phyloP scores from a whole-genome alignment of 2,329 filamentous ascomycete species.

The Arachnopeziza araneosa region DNA sequence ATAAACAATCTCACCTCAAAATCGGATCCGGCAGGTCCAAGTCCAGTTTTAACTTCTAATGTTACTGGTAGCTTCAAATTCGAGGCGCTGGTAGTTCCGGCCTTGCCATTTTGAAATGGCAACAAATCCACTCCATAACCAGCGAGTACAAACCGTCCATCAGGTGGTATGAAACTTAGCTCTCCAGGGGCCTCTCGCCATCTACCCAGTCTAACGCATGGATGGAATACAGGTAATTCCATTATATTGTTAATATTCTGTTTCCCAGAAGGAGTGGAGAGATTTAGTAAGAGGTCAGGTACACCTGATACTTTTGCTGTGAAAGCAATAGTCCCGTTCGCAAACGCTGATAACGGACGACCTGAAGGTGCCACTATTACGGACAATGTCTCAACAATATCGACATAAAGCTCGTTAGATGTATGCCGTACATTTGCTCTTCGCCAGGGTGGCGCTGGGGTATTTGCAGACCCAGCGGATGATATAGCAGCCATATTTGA shows the following conservation, averaged over 20 bases:
- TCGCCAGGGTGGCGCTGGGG: conserved; percentile 73
- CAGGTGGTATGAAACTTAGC: conserved; percentile 92
- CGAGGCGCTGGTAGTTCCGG: conserved; percentile 45
- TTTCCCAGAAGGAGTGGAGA: conserved; percentile 77
- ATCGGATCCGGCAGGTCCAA: conserved; percentile 71
- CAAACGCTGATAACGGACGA: conserved; percentile 76
- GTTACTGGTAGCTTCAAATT: conserved; percentile 76
- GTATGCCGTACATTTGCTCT: conserved; percentile 90
- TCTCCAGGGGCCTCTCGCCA: conserved; percentile 89
- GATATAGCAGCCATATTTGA: conserved; percentile 30
- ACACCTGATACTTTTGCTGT: conserved; percentile 92
- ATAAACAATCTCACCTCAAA: conserved; percentile 81
- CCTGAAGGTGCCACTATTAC: conserved; percentile 90
- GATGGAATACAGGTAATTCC: conserved; percentile 90
- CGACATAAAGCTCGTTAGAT: conserved; percentile 94
- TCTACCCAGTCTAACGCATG: conserved; percentile 81
- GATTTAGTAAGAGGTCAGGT: conserved; percentile 77
- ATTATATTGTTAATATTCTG: conserved; percentile 70
- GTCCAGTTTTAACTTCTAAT: conserved; percentile 73
- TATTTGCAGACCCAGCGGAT: conserved; percentile 33
- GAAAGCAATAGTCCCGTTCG: conserved; percentile 89
- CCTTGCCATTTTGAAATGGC: conserved; percentile 58
- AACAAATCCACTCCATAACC: conserved; percentile 92
- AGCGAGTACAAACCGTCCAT: conserved; percentile 87
- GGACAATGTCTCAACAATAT: conserved; percentile 83